Base-by-base conservation (phyloP, 1,284 basidiomycete genomes). In the Moesziomyces globuligerus region DNA sequence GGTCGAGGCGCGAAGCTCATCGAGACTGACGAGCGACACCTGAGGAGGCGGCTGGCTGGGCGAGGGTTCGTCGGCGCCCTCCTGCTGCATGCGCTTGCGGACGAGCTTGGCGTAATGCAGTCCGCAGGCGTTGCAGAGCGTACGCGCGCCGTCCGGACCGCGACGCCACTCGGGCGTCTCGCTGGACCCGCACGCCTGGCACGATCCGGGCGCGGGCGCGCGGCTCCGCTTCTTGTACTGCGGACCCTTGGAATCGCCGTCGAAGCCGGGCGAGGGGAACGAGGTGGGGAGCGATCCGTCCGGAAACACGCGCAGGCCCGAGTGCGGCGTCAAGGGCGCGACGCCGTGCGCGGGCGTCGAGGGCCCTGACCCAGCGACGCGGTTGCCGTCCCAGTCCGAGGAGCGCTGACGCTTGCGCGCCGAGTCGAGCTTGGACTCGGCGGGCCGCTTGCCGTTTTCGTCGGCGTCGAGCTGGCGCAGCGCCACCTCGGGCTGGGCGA, bases 71-170 rank as follows among this genome's bases (percentile, higher is more conserved):
- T 65, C 67, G 2, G 56, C 72, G 24, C 74, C 70, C 21, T 74
- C 73, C 40, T 61, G 56, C 53, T 73, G 56, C 53, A 72, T 62
- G 4, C 74, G 61, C 26, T 70, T 74, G 23, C 74, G 65, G 3
- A 76, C 72, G 7, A 79, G 65, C 60, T 79, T 79, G 43, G 77
- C 69, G 28, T 61, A 75, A 49, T 72, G 73, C 51, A 76, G 47
- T 10, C 77, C 77, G 50, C 80, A 81, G 5, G 80, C 80, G 55
- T 81, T 81, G 73, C 80, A 81, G 21, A 81, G 71, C 24, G 80
- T 81, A 4, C 80, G 64, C 1, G 78, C 75, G 20, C 80, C 80
- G 43, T 78, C 77, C 13, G 80, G 80, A 21, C 80, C 80, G 7
- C 79, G 61, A 10, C 80, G 60, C 80, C 80, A 81, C 51, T 81